phyloP scores from a whole-genome alignment of 352 stramenopile species.

The Pythium angustatum region DNA sequence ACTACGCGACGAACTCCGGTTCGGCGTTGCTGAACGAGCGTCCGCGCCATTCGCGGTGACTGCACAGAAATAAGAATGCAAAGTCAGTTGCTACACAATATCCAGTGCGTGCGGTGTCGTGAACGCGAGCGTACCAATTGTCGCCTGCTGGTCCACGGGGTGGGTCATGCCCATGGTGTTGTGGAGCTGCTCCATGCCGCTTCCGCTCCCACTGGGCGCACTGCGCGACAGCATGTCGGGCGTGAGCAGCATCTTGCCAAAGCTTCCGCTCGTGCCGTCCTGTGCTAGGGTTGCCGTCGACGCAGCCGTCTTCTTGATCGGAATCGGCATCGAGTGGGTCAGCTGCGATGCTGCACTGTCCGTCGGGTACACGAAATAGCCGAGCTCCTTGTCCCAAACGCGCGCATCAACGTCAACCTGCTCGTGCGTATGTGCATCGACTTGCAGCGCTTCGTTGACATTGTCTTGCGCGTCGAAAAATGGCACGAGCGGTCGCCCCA shows the following conservation, averaged over 20 bases:
- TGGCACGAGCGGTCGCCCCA: slow-evolving; percentile 71
- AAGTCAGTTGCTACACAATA: no score
- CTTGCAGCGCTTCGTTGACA: slow-evolving; percentile 60
- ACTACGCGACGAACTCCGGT: slow-evolving; percentile 53
- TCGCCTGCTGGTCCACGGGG: not conserved
- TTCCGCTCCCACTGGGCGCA: slow-evolving; percentile 29
- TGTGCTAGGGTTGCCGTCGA: not conserved
- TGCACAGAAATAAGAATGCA: not conserved
- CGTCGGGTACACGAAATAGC: slow-evolving; percentile 83
- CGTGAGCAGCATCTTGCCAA: slow-evolving; percentile 54
- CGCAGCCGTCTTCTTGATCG: slow-evolving; percentile 23
- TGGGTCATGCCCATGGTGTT: slow-evolving; percentile 18
- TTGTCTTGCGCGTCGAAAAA: slow-evolving; percentile 79
- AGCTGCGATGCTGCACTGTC: not conserved
- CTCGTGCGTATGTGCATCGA: slow-evolving; percentile 46
- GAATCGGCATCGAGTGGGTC: slow-evolving; percentile 29
- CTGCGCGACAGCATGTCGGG: slow-evolving; percentile 73
- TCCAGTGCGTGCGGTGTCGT: no score
- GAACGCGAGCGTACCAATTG: not conserved
- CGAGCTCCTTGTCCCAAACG: slow-evolving; percentile 80
- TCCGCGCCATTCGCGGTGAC: not conserved
- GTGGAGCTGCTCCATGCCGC: slow-evolving; percentile 16
- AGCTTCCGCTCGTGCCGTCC: slow-evolving; percentile 10
- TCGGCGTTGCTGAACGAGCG: slow-evolving; percentile 3
- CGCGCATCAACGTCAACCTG: slow-evolving; percentile 78